Base-by-base conservation (phyloP, 1,284 basidiomycete species). In the Cutaneotrichosporon sp. region DNA sequence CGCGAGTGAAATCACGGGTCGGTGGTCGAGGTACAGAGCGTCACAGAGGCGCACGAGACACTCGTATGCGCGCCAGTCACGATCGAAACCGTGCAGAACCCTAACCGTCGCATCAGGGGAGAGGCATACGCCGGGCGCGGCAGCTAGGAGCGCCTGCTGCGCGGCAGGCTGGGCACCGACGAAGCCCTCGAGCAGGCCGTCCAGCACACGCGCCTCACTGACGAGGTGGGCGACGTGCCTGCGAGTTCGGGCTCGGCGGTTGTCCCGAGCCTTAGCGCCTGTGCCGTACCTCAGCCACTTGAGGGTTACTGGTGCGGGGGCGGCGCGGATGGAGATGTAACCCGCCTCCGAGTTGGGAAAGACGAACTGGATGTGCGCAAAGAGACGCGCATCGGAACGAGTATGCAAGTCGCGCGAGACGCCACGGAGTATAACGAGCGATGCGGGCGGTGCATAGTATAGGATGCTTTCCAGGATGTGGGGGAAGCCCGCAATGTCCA, bases 341-440 rank as follows among this genome's bases (percentile, higher is more conserved):
- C 50, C 31, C 14, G 22, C 30, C 16, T 16, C 30, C 1, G 22
- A 18, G 10, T 9, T 5, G 16, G 26, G 50, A 14, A 52, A 52
- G 14, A 21, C 52, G n/a, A 55, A 11, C 3, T 11, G 11, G 14
- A 61, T 18, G 36, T 66, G 61, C 18, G 40, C 5, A 7, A 58
- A 52, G 2, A 66, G 34, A 5, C 4, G 22, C 22, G 40, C 30
- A 14, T 66, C 65, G 26, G 47, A 49, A 4, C 50, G 22, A 10
- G 26, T 5, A 30, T 26, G 22, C 9, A 51, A 26, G 14, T 26
- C 10, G 11, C 50, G 52, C 16, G 52, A 55, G 14, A 36, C 52
- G 9, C 52, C 34, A 32, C 52, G 52, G 8, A 55, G 52, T 18
- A 18, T 10, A 10, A n/a, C 34, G 18, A 55, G 34, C 10, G 31